Percentiles rank a stretch among this genome's conserved stretches.
Evolutionary conservation across 1,139 yeast genomes (phyloP).

Genomic region (Taphrina pruni): DNA sequence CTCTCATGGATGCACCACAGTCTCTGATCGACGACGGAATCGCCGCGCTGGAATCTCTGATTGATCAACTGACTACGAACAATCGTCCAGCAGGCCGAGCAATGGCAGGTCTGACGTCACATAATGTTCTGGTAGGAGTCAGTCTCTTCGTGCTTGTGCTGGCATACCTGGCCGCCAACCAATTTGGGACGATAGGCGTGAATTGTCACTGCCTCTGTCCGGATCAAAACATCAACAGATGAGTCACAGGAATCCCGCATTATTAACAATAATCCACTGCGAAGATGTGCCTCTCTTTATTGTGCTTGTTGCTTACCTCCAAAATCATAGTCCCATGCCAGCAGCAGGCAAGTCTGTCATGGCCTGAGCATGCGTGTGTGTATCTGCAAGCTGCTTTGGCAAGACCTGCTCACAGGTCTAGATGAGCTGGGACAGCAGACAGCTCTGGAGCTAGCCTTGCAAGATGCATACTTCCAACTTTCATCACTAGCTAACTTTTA

Average conservation of each 20-base stretch:
- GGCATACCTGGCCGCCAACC: neutral
- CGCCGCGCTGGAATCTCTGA: constrained; percentile 9
- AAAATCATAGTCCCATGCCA: too few species aligned
- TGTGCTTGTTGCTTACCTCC: too few species aligned
- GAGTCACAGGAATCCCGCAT: neutral
- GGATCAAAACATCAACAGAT: neutral
- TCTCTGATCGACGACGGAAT: constrained; percentile 11
- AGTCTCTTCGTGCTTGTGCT: constrained; percentile 4
- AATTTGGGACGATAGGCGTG: constrained; percentile 5
- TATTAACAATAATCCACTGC: too few species aligned
- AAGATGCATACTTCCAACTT: too few species aligned
- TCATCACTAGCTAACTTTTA: too few species aligned
- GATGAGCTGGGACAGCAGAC: too few species aligned
- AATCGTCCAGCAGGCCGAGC: neutral
- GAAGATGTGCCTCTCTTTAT: too few species aligned
- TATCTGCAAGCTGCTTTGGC: too few species aligned
- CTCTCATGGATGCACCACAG: neutral
- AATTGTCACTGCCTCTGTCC: constrained; percentile 22
- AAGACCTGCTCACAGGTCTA: too few species aligned
- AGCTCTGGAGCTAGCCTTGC: too few species aligned
- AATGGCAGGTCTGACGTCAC: constrained; percentile 10
- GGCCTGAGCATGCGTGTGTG: too few species aligned
- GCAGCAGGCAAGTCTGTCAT: too few species aligned
- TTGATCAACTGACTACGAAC: constrained; percentile 18
- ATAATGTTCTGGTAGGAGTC: neutral